These are phyloP conservation scores for Floccularia luteovirens DNA, from an alignment of 768 basidiomycete species.

Conservation along the genomic window DNA sequence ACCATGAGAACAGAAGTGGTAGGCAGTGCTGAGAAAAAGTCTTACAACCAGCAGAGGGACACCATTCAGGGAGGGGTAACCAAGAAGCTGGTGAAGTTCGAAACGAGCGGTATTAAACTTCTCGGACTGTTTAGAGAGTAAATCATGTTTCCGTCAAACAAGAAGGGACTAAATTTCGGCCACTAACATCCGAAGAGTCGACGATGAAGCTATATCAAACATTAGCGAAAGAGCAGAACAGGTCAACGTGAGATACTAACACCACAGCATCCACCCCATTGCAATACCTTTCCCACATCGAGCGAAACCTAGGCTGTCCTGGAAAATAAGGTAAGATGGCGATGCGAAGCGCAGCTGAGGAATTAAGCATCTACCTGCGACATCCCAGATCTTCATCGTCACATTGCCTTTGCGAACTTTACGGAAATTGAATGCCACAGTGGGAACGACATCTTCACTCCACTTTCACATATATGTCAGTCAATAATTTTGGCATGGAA, in stretches of 20 bases:
- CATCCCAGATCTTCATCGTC: conserved; percentile 92
- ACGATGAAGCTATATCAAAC: conserved; percentile 71
- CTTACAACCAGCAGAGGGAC: conserved; percentile 81
- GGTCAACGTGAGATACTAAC: conserved; percentile 35
- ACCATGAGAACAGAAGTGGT: no score
- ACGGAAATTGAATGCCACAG: conserved; percentile 88
- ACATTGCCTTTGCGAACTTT: conserved; percentile 87
- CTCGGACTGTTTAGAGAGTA: conserved; percentile 43
- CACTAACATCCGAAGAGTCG: conserved; percentile 77
- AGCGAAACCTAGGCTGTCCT: conserved; percentile 91
- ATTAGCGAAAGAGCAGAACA: not conserved
- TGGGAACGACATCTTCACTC: conserved; percentile 96
- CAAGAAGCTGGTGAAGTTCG: conserved; percentile 75
- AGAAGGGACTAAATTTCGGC: not conserved
- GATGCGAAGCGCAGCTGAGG: not conserved
- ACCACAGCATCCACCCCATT: conserved; percentile 89
- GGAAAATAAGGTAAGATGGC: conserved; percentile 8
- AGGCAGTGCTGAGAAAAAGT: no score
- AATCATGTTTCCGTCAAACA: not conserved
- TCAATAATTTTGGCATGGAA: conserved; percentile 2
- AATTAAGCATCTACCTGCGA: conserved; percentile 55
- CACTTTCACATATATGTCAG: conserved; percentile 37
- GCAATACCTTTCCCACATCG: conserved; percentile 95
- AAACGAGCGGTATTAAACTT: conserved; percentile 80
- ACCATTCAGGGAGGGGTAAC: conserved; percentile 54